These are phyloP conservation scores for Adansonia rubrostipa DNA, from an alignment of 441 rosid species.

Conservation along the genomic window DNA sequence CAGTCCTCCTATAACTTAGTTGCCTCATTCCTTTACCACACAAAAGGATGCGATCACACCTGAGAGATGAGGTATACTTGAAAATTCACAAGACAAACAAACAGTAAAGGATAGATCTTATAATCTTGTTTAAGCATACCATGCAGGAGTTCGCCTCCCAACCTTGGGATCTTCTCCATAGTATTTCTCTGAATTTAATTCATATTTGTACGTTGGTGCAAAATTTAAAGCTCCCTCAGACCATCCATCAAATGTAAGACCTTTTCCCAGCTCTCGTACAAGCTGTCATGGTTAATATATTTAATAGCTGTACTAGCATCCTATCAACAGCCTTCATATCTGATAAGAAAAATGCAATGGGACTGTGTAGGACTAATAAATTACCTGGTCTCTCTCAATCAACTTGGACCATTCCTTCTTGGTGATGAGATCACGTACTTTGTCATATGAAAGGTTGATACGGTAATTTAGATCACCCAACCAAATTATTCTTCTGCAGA, in stretches of 20 bases:
- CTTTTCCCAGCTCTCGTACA: constrained; percentile 66
- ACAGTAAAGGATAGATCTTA: background rate
- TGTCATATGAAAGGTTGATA: constrained; percentile 74
- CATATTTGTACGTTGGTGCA: constrained; percentile 91
- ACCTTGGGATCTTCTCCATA: constrained; percentile 70
- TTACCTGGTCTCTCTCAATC: constrained; percentile 84
- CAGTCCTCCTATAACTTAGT: constrained; percentile 68
- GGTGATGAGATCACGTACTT: constrained; percentile 62
- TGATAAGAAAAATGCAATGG: background rate
- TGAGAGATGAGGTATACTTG: constrained; percentile 28
- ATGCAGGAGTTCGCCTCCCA: constrained; percentile 86
- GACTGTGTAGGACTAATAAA: constrained; percentile 4
- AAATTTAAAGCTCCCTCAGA: constrained; percentile 69
- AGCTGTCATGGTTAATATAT: constrained; percentile 54
- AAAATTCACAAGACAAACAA: constrained; percentile 23
- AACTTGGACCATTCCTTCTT: constrained; percentile 71
- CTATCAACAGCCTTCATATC: constrained; percentile 20
- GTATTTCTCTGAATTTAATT: constrained; percentile 74
- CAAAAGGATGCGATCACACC: constrained; percentile 92
- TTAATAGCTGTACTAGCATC: background rate
- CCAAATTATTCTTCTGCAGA: constrained; percentile 77
- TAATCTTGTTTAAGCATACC: constrained; percentile 52
- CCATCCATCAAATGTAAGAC: constrained; percentile 85
- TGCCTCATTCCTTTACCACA: constrained; percentile 83
- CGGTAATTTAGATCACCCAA: constrained; percentile 93